These are phyloP conservation scores for Pelargonium myrrhifolium DNA, from an alignment of 441 rosid genomes.

Conservation along the genomic window DNA sequence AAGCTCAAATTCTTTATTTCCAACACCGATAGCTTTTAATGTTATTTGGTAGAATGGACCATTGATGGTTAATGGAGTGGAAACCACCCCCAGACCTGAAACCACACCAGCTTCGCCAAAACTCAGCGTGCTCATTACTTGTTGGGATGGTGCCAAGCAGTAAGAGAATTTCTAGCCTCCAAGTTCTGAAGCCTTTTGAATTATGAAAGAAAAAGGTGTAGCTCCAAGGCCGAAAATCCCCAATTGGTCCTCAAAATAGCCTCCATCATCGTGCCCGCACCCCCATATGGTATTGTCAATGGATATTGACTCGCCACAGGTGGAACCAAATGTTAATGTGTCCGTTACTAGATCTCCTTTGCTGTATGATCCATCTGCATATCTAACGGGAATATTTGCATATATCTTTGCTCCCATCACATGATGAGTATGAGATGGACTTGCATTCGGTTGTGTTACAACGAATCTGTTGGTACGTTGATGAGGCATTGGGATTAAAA, in stretches of 20 bases:
- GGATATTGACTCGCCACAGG: constrained; percentile 12
- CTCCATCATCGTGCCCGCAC: constrained; percentile 22
- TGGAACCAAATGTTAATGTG: constrained; percentile 15
- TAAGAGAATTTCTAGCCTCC: constrained; percentile 35
- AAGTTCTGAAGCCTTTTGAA: neutral
- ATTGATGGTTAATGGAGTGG: constrained; percentile 28
- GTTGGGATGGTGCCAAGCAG: constrained; percentile 32
- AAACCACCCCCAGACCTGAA: constrained; percentile 27
- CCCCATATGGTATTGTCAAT: constrained; percentile 17
- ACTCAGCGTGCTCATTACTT: constrained; percentile 25
- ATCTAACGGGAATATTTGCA: constrained; percentile 20
- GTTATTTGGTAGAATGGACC: constrained; percentile 18
- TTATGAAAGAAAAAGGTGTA: constrained; percentile 18
- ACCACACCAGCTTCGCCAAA: constrained; percentile 26
- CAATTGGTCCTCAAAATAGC: neutral
- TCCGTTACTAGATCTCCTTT: constrained; percentile 23
- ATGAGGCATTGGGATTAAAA: constrained; percentile 23
- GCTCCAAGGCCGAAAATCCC: constrained; percentile 30
- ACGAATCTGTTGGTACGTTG: constrained; percentile 18
- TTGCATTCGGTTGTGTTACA: constrained; percentile 18
- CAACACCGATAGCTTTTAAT: constrained; percentile 34
- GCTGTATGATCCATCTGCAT: constrained; percentile 23
- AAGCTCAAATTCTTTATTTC: constrained; percentile 11
- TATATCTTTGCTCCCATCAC: neutral
- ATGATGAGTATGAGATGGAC: neutral